Base-by-base conservation (phyloP, 1,139 yeast species). In the Pichia sp. region DNA sequence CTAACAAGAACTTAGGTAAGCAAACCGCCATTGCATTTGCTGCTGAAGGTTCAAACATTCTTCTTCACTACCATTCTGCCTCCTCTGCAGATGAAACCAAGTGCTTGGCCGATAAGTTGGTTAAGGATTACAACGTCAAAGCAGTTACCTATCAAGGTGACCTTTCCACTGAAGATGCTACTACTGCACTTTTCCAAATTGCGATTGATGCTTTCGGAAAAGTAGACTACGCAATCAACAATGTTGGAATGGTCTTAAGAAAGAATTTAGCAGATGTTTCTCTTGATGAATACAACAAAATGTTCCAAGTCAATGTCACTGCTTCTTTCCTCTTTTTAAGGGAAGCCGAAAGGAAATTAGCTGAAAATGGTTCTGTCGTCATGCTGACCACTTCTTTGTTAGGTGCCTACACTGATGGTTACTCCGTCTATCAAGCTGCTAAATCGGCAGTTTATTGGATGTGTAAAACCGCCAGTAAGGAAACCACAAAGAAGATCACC, bases 201-300 rank as follows among this genome's bases (percentile, higher is more conserved):
- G 76, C 77, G n/a, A 70, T 72, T 40, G 61, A 66, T 43, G 59
- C 65, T 40, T 70, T 75, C 49, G 73, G 72, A 45, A 77, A 77
- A 24, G 68, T 78, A 55, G 85, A 82, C 57, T 72, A 79, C 62
- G 87, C 86, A 27, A 70, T 81, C 55, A 80, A 80, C 67, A 80
- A 79, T 54, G 81, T 80, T 35, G 87, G 87, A 46, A 76, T 67
- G 70, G 86, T 82, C 32, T 68, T 82, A 62, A 80, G 81, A 70
- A 81, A 81, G 59, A 38, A 34, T 20, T 59, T 79, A 49, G 66
- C 63, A 42, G 79, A 79, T 15, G 66, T 73, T 48, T 53, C 76
- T 20, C 75, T 76, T 53, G 70, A 66, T 35, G 86, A 82, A 59
- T 82, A 69, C 59, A 83, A 78, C 55, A 51, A 55, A 22, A 72